These are phyloP conservation scores for Lepidium aucheri DNA, from an alignment of 345 rosid genomes.

Conservation along the genomic window DNA sequence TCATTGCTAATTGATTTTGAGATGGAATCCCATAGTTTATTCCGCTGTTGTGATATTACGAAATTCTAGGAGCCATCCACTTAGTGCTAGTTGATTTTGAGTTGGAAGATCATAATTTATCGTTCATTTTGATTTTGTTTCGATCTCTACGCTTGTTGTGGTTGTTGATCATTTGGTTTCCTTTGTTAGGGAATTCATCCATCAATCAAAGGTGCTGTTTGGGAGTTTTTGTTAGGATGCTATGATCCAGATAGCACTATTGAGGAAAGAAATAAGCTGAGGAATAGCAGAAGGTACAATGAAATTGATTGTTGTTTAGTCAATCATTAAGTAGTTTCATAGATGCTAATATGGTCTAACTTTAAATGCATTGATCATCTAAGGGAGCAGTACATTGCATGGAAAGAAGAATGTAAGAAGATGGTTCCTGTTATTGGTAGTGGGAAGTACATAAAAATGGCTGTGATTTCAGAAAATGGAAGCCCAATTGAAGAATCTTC, in stretches of 20 bases:
- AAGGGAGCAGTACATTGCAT: conserved; percentile 69
- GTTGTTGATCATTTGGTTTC: conserved; percentile 19
- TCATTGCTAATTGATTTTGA: too few relatives aligned
- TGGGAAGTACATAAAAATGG: conserved; percentile 53
- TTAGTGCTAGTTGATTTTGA: too few relatives aligned
- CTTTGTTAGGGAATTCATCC: conserved; percentile 83
- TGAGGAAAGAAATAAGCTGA: conserved; percentile 57
- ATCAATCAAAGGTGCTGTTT: conserved; percentile 75
- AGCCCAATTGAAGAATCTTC: conserved; percentile 39
- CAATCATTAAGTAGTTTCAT: not conserved
- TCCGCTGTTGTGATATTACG: too few relatives aligned
- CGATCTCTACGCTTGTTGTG: not conserved
- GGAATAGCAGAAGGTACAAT: conserved; percentile 62
- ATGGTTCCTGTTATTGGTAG: conserved; percentile 84
- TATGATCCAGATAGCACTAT: conserved; percentile 86
- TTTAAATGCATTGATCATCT: conserved; percentile 15
- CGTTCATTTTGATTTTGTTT: not conserved
- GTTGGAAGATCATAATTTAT: too few relatives aligned
- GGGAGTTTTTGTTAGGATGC: conserved; percentile 96
- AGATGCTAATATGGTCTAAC: conserved; percentile 8
- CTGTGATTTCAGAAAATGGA: conserved; percentile 62
- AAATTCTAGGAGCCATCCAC: too few relatives aligned
- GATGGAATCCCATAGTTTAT: too few relatives aligned
- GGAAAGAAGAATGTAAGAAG: conserved; percentile 75
- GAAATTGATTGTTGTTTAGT: not conserved